Evolutionary conservation across 1,284 basidiomycete species (phyloP).

Genomic region (Trametes versicolor): DNA sequence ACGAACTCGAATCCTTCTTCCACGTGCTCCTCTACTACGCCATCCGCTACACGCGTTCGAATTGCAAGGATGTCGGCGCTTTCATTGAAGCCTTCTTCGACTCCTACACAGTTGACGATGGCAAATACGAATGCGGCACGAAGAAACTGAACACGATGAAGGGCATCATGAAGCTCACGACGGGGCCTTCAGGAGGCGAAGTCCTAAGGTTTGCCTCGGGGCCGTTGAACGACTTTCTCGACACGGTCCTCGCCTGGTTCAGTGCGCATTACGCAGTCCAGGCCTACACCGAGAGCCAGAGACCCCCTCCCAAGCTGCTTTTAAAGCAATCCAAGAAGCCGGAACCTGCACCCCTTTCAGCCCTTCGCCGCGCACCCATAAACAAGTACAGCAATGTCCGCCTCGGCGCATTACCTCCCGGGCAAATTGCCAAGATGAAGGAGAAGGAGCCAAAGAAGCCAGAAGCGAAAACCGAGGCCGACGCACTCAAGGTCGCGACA

Average conservation of each 20-base stretch:
- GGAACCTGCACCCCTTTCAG: too few species aligned
- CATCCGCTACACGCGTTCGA: constrained; percentile 17
- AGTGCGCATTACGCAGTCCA: constrained; percentile 11
- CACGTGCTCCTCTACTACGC: constrained; percentile 26
- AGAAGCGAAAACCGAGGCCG: too few species aligned
- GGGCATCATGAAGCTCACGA: background rate
- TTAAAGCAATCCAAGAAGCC: too few species aligned
- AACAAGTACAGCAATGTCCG: too few species aligned
- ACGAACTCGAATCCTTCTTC: constrained; percentile 30
- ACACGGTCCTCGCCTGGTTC: constrained; percentile 14
- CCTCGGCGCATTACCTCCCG: too few species aligned
- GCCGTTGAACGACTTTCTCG: constrained; percentile 12
- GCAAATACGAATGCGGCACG: background rate
- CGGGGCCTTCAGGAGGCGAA: background rate
- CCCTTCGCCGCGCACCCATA: too few species aligned
- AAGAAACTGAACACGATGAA: too few species aligned
- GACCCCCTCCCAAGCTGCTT: background rate
- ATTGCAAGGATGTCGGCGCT: constrained; percentile 1
- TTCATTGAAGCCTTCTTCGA: constrained; percentile 25
- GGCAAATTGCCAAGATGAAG: too few species aligned
- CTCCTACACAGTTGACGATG: background rate
- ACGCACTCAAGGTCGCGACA: too few species aligned
- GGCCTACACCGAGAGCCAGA: background rate
- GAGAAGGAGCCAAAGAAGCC: too few species aligned
- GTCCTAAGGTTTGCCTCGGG: background rate